Conservation (phyloP, 495 filamentous ascomycete genomes). For the Corynascus novoguineensis region DNA sequence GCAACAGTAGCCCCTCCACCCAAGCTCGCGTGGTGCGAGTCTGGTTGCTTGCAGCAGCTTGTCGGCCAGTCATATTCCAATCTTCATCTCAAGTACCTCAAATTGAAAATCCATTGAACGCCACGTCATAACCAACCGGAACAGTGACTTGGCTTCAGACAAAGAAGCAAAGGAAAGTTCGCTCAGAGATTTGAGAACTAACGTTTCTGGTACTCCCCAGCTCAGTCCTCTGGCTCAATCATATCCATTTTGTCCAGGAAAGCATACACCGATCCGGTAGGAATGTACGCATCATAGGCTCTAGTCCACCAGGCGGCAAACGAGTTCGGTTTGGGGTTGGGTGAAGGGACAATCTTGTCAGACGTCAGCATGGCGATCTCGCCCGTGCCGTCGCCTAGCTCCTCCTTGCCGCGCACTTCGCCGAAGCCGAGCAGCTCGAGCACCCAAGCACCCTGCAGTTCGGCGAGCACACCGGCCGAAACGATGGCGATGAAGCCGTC, state of each 20-base stretch:
- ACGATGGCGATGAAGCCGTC: conserved; percentile 25
- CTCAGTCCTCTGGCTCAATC: conserved; percentile 7
- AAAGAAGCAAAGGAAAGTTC: too few species aligned
- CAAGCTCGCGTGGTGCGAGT: background rate
- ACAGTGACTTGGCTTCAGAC: background rate
- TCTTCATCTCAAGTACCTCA: background rate
- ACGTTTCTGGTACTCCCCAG: too few species aligned
- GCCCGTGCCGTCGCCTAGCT: background rate
- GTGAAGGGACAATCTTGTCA: conserved; percentile 13
- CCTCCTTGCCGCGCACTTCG: conserved; percentile 5
- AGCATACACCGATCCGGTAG: conserved; percentile 4
- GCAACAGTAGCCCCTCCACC: background rate
- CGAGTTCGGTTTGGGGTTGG: background rate
- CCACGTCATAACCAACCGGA: too few species aligned
- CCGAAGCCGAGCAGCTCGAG: conserved; percentile 25
- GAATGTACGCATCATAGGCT: conserved; percentile 20
- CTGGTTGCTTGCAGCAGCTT: background rate
- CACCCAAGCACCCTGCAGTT: conserved; percentile 23
- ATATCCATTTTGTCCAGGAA: conserved; percentile 18
- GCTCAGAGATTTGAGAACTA: too few species aligned
- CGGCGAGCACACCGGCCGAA: conserved; percentile 17
- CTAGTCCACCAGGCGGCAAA: conserved; percentile 22
- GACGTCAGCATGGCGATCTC: conserved; percentile 17
- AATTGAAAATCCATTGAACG: too few species aligned
- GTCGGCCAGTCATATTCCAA: background rate